Base-by-base conservation (phyloP, 148 eudicot species). In the Simmondsia chinensis region DNA sequence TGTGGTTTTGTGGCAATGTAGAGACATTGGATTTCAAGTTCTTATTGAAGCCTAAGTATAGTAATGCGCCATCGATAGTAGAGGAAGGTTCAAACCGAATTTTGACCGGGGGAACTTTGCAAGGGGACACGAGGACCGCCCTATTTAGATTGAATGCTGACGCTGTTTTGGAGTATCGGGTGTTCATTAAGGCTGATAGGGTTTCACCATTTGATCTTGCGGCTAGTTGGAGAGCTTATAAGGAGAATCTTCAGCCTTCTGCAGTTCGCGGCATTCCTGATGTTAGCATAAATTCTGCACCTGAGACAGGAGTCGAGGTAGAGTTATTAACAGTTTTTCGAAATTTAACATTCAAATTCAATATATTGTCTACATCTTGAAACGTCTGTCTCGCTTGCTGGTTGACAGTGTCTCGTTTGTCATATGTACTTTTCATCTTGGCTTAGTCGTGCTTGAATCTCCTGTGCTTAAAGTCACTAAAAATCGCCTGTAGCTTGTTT, bases 211-310 rank as follows among this genome's bases (percentile, higher is more conserved):
- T 91, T 58, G 94, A 82, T 69, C 86, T 91, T 46, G 97, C 86
- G 11, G 93, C 95, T 32, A 81, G 97, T 69, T 91, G 97, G 97
- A 76, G 97, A 65, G 94, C 94, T 1, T 85, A 82, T 70, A 76
- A 66, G 63, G 83, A 82, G 44, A 79, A 91, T 64, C 68, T 82
- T 20, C 77, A 64, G 63, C 95, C 81, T 68, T 91, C 97, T 0
- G 78, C 88, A 54, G 95, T 85, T 46, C 94, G 97, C 39, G 94
- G 89, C 14, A 85, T 82, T 66, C 95, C 97, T 20, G 95, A 91
- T 72, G 79, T 85, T 57, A 81, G 82, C 73, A 82, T 79, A 24
- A 70, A 76, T 77, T 68, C 87, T 4, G 57, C 23, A 30, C 65
- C 74, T 4, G 66, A 63, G 43, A 23, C 54, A 0, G 69, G 74